Evolutionary conservation across 306 rosid species (phyloP).

Genomic region (Malus fusca): DNA sequence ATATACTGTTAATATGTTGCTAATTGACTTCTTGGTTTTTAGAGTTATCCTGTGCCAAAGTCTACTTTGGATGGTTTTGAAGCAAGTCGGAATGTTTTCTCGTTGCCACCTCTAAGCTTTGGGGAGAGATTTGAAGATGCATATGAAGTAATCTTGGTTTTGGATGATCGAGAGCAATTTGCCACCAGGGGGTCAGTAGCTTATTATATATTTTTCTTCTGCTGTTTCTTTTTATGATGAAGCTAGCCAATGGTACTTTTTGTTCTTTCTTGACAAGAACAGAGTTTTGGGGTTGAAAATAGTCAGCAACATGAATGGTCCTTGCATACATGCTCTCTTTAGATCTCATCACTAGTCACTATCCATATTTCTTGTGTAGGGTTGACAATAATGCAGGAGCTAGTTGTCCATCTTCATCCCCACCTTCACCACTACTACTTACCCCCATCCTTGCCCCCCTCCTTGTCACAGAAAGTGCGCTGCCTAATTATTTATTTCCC

Average conservation of each 20-base stretch:
- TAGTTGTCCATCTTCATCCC: too few relatives aligned
- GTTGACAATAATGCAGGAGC: too few relatives aligned
- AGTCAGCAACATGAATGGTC: too few relatives aligned
- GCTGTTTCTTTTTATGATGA: neutral
- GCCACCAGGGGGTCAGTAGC: conserved; percentile 75
- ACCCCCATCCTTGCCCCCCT: too few relatives aligned
- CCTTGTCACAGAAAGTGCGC: too few relatives aligned
- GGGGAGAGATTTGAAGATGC: conserved; percentile 93
- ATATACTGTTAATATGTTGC: neutral
- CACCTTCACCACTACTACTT: too few relatives aligned
- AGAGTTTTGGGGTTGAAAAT: neutral
- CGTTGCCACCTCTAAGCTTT: conserved; percentile 66
- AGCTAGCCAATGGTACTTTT: neutral
- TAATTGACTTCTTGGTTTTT: conserved; percentile 21
- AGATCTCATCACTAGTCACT: too few relatives aligned
- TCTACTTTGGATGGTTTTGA: conserved; percentile 26
- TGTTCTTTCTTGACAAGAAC: neutral
- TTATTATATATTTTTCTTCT: neutral
- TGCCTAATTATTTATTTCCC: too few relatives aligned
- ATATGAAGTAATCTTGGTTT: conserved; percentile 64
- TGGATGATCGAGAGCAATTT: conserved; percentile 92
- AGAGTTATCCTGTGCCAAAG: conserved; percentile 33
- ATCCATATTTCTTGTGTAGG: too few relatives aligned
- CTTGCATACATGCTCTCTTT: too few relatives aligned
- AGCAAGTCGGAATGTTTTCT: conserved; percentile 42